These are phyloP conservation scores for Ceratocystis colombiana DNA, from an alignment of 2,329 filamentous ascomycete species.

Conservation along the genomic window DNA sequence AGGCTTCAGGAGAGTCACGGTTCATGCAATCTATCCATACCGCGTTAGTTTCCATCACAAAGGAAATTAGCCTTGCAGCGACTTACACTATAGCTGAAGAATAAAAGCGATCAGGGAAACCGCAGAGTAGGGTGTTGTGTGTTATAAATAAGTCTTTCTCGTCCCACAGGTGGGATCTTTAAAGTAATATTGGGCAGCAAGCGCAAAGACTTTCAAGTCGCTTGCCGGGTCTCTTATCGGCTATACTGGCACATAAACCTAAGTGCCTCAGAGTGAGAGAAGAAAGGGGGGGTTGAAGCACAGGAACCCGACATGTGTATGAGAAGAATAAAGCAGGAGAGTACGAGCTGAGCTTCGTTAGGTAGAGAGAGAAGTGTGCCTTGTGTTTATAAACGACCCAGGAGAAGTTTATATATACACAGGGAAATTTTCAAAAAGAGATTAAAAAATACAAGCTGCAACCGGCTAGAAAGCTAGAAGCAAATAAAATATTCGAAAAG, in stretches of 20 bases:
- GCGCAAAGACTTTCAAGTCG: slow-evolving; percentile 59
- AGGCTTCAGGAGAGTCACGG: neutral
- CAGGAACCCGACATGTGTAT: slow-evolving; percentile 26
- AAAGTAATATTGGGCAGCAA: slow-evolving; percentile 38
- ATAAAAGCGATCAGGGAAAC: neutral
- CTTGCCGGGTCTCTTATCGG: slow-evolving; percentile 42
- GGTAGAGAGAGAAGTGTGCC: neutral
- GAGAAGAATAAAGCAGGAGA: neutral
- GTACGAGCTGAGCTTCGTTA: neutral
- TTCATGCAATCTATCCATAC: slow-evolving; percentile 9
- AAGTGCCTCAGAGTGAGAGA: slow-evolving; percentile 32
- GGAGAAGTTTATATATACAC: neutral
- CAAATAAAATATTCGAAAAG: neutral
- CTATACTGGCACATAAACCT: slow-evolving; percentile 37
- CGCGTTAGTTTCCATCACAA: neutral
- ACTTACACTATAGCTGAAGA: neutral
- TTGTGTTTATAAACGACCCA: neutral
- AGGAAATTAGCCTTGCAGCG: neutral
- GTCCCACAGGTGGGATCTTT: slow-evolving; percentile 32
- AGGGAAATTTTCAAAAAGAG: neutral
- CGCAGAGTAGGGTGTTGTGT: neutral
- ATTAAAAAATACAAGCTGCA: neutral
- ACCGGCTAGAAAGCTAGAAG: neutral
- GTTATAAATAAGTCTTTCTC: slow-evolving; percentile 44
- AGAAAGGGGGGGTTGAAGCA: slow-evolving; percentile 25